These are phyloP conservation scores for Pseudogymnoascus sp. DNA, from an alignment of 2,329 filamentous ascomycete species.

Conservation along the genomic window DNA sequence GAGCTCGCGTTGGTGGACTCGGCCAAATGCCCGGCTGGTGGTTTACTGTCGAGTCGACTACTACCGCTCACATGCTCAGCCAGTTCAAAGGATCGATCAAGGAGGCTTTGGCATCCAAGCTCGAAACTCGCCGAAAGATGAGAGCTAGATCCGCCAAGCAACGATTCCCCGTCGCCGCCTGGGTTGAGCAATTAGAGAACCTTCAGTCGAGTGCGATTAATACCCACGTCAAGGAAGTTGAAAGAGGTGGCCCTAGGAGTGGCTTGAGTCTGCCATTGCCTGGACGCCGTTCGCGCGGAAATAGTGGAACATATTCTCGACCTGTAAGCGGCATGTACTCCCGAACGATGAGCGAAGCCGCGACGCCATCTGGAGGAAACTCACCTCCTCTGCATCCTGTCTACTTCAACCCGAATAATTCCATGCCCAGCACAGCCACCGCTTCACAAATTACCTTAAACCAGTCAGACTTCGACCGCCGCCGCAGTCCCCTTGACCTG, in stretches of 20 bases:
- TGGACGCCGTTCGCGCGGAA: not conserved
- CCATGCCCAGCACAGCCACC: not conserved
- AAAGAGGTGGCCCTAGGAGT: slow-evolving; percentile 1
- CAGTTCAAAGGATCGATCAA: slow-evolving; percentile 60
- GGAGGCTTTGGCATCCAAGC: slow-evolving; percentile 51
- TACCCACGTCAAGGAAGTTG: slow-evolving; percentile 30
- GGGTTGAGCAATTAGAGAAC: slow-evolving; percentile 57
- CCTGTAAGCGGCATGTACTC: slow-evolving; percentile 5
- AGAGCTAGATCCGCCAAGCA: slow-evolving; percentile 57
- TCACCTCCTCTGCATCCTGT: not conserved
- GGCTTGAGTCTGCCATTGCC: not conserved
- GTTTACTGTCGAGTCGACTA: slow-evolving; percentile 61
- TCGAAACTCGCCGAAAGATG: slow-evolving; percentile 52
- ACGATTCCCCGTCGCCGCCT: slow-evolving; percentile 59
- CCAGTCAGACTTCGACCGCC: not conserved
- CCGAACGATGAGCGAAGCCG: not conserved
- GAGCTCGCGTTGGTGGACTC: slow-evolving; percentile 57
- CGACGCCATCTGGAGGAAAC: not conserved
- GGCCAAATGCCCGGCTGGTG: slow-evolving; percentile 68
- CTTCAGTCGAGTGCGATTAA: slow-evolving; percentile 54
- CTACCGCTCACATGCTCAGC: slow-evolving; percentile 53
- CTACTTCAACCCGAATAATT: not conserved
- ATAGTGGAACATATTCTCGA: slow-evolving; percentile 4
- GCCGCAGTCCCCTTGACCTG: not conserved
- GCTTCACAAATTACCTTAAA: not conserved